Evolutionary conservation across 2,329 filamentous ascomycete genomes (phyloP), one percentile per base, ranked within the genome.

Genomic region (Acrocalymma vagum): DNA sequence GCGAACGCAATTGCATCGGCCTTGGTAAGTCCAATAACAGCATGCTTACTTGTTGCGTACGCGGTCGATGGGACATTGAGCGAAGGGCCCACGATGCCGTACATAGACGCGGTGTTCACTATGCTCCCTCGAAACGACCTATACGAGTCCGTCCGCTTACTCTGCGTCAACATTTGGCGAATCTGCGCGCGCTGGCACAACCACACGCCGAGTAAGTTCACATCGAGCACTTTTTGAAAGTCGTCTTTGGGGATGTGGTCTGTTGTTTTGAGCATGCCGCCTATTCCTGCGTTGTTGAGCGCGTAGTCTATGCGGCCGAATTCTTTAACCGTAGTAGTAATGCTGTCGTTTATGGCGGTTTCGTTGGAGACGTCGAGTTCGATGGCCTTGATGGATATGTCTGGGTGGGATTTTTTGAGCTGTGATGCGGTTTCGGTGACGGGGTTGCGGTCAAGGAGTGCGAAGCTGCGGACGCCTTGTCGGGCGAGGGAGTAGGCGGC

Each of bases 161-260:
- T 73, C 54, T 83, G 79, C 28, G 70, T 67, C 11, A 79, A 47
- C 78, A 83, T 82, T 29, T 75, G 65, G 3, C 58, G 56, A 11
- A 83, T 63, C 59, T 84, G 70, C 26, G 78, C 80, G 34, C 72
- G 70, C 53, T 83, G 78, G 47, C 80, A 83, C 16, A 80, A 66
- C 74, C 79, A 83, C 1, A 84, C 76, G 4, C 81, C 82, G 28
- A 75, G 75, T 15, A 82, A 69, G 46, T 85, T 80, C 29, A 83
- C 65, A 40, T 76, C 71, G 3, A 83, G 51, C 1, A 83, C 70
- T 5, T 70, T 67, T 25, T 75, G 58, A 72, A 79, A 84, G 29
- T 80, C 77, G 1, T 69, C 67, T 33, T 77, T 67, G 1, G 67
- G 62, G 26, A 73, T 55, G 40, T 81, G 70, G 38, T 80, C 73